phyloP scores from a whole-genome alignment of 176 grass and related monocot species.

The Thalia dealbata region DNA sequence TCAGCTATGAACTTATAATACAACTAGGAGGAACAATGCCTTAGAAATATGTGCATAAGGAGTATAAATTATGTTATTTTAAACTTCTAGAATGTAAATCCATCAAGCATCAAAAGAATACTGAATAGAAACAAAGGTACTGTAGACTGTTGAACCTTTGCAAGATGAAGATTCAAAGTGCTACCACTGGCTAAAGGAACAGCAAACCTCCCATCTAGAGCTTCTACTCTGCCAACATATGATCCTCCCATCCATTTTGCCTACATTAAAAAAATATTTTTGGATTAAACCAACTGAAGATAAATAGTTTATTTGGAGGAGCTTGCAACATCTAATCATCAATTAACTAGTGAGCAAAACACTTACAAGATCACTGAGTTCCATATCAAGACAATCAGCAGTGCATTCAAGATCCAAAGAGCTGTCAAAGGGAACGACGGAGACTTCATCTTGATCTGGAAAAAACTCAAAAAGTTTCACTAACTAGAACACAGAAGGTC shows the following conservation, averaged over 20 bases:
- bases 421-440: slow-evolving; percentile 55
- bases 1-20: background rate
- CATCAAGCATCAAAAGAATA: background rate
- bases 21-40: background rate
- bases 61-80: background rate
- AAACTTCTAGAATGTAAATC: background rate
- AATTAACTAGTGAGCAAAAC: slow-evolving; percentile 7
- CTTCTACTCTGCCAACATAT: slow-evolving; percentile 30
- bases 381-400: slow-evolving; percentile 53
- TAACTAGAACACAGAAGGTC: background rate
- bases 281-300: slow-evolving; percentile 8
- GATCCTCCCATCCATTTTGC: slow-evolving; percentile 71
- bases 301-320: background rate
- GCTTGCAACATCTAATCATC: background rate
- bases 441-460: slow-evolving; percentile 68
- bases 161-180: slow-evolving; percentile 47
- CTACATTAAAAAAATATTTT: slow-evolving; percentile 26
- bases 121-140: slow-evolving; percentile 7
- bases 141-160: slow-evolving; percentile 44
- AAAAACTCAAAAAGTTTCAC: slow-evolving; percentile 26
- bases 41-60: background rate
- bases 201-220: slow-evolving; percentile 36
- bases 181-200: slow-evolving; percentile 69
- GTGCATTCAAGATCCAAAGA: slow-evolving; percentile 38
- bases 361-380: slow-evolving; percentile 61